Conservation (phyloP, 2,329 filamentous ascomycete genomes). For the Coniochaeta hoffmannii region DNA sequence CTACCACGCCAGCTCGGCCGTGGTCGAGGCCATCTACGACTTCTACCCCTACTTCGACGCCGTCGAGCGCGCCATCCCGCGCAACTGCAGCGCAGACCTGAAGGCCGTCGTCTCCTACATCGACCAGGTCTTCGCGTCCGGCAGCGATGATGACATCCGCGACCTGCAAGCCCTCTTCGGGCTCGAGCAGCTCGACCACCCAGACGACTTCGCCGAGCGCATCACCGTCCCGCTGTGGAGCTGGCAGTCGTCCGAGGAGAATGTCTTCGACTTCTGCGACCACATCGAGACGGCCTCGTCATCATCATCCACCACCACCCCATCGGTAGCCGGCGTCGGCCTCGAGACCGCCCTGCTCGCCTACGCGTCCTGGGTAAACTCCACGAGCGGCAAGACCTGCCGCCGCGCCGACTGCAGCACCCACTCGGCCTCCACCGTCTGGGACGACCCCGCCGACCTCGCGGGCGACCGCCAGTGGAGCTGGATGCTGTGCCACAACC, state of each 20-base stretch:
- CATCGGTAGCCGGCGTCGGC: slow-evolving; percentile 27
- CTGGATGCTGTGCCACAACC: slow-evolving; percentile 41
- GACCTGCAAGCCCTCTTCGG: slow-evolving; percentile 34
- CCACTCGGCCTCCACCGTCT: slow-evolving; percentile 22
- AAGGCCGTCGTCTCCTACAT: slow-evolving; percentile 53
- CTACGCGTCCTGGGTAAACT: slow-evolving; percentile 32
- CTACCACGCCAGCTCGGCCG: slow-evolving; percentile 40
- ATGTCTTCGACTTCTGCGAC: slow-evolving; percentile 30
- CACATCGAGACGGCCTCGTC: slow-evolving; percentile 19
- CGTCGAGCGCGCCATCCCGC: slow-evolving; percentile 31
- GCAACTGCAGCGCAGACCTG: slow-evolving; percentile 48
- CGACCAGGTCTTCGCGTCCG: slow-evolving; percentile 44
- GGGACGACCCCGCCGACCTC: slow-evolving; percentile 30
- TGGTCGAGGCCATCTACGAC: slow-evolving; percentile 35
- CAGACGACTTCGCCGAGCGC: slow-evolving; percentile 31
- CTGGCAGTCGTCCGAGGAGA: slow-evolving; percentile 23
- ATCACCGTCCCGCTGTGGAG: slow-evolving; percentile 32
- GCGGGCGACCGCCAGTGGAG: slow-evolving; percentile 31
- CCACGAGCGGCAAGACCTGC: slow-evolving; percentile 24
- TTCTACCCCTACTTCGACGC: slow-evolving; percentile 43
- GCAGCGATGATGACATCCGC: slow-evolving; percentile 31
- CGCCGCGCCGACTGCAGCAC: slow-evolving; percentile 30
- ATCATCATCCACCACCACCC: neutral
- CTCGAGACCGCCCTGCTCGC: slow-evolving; percentile 30
- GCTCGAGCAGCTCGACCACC: slow-evolving; percentile 20